Base-by-base conservation (phyloP, 164 flowering plant genomes). In the Vitis amurensis region DNA sequence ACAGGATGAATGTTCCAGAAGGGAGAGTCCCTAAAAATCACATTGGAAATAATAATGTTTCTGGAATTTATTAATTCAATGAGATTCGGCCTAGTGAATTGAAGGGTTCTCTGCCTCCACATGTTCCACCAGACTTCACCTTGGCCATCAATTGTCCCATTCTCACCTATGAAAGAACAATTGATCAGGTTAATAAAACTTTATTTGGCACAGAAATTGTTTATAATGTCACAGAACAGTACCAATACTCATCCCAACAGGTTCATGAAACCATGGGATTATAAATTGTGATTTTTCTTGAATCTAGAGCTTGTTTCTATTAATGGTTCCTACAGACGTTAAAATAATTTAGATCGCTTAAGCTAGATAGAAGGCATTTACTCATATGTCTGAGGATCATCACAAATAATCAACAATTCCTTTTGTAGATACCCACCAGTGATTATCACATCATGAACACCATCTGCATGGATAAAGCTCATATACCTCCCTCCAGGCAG, bases 111-210 rank as follows among this genome's bases (percentile, higher is more conserved):
- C 67, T 81, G 82, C 78, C 95, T 85, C 97, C 97, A 93, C 99
- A 96, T 93, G 80, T 91, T 81, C 99, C 99, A 96, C 99, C 99
- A 96, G 12, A 89, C 81, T 50, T 73, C 90, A 73, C 99, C 99
- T 79, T 92, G 97, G 52, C 99, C 99, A 77, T 96, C 98, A 51
- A 96, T 92, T 3, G 98, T 92, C 61, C 99, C 99, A 81, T 96
- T 96, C 76, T 93, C 98, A 73, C 98, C 99, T 95, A 64, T 59
- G 27, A 76, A 65, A 70, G 29, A 59, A 64, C 31, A 60, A 47
- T 58, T 58, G 9, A 61, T 19, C 67, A 68, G 48, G 15, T 6
- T 50, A 52, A 50, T 37, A 37, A 3, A 37, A 37, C 44, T 37
- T 37, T 6, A 37, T 37, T 37, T 3, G 7, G 44, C 44, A 37